phyloP scores from a whole-genome alignment of 2,329 filamentous ascomycete genomes.

The Nigrospora sphaerica region DNA sequence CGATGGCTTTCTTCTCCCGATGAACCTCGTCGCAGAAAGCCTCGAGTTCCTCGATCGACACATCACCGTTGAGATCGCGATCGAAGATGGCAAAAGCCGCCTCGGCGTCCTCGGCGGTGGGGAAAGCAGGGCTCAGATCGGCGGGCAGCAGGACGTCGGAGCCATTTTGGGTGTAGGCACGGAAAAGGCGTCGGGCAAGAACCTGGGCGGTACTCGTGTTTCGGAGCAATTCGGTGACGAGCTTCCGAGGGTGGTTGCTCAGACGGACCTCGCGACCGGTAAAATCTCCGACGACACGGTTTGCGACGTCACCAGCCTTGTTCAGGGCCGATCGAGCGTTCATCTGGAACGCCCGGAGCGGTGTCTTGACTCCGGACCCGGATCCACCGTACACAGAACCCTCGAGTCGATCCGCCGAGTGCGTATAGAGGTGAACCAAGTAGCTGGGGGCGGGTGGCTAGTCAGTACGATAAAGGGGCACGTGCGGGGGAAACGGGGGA shows the following conservation, averaged over 20 bases:
- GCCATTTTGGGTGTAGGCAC: constrained; percentile 71
- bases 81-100: constrained; percentile 90
- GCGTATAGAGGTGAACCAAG: constrained; percentile 51
- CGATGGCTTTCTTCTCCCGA: constrained; percentile 90
- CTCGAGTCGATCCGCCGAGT: constrained; percentile 68
- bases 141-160: constrained; percentile 71
- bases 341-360: constrained; percentile 64
- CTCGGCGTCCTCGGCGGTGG: constrained; percentile 77
- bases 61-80: constrained; percentile 93
- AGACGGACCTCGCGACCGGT: constrained; percentile 68
- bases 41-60: constrained; percentile 91
- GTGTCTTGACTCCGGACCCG: constrained; percentile 62
- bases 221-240: constrained; percentile 70
- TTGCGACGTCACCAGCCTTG: constrained; percentile 79
- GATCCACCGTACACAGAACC: constrained; percentile 40
- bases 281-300: constrained; percentile 59
- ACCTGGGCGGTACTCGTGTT: constrained; percentile 71
- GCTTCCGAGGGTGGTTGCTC: constrained; percentile 70
- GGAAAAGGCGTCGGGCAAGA: constrained; percentile 79
- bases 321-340: constrained; percentile 69
- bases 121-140: constrained; percentile 73
- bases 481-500: constrained; percentile 18
- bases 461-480: neutral
- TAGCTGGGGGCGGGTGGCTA: constrained; percentile 18
- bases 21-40: constrained; percentile 91